Evolutionary conservation across 208 protist genomes (phyloP).

Genomic region (Leishmania amazonensis): DNA sequence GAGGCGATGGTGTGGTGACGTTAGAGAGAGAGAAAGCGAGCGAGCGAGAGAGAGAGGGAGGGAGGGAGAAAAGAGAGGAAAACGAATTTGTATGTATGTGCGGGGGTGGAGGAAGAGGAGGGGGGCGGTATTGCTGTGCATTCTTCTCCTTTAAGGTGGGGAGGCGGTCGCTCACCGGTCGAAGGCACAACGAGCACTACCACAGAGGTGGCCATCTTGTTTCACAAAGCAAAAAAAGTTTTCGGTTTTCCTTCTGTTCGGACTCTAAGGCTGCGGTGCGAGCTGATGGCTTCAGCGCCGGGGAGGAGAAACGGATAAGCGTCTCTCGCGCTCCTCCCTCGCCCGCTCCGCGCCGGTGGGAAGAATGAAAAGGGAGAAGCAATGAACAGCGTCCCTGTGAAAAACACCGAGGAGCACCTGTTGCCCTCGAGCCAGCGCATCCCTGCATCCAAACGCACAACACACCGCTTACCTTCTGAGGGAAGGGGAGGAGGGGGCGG

Average conservation of each 20-base stretch:
- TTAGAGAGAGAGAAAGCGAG: not conserved
- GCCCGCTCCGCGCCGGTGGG: not conserved
- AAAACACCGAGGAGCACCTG: not conserved
- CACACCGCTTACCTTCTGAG: not conserved
- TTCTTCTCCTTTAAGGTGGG: not conserved
- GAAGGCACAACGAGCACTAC: not conserved
- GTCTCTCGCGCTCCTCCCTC: not conserved
- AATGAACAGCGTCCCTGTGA: not conserved
- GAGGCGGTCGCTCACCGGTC: not conserved
- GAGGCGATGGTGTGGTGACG: not conserved
- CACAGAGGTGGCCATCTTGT: not conserved
- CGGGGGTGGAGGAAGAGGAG: not conserved
- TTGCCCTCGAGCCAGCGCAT: not conserved
- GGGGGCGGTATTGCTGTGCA: not conserved
- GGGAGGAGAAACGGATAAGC: not conserved
- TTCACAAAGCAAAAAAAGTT: not conserved
- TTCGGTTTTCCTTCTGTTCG: not conserved
- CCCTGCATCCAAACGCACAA: not conserved
- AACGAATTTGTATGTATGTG: not conserved
- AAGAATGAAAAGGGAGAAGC: not conserved
- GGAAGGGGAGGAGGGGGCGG: not conserved
- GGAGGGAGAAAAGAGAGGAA: not conserved
- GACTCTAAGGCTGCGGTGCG: not conserved
- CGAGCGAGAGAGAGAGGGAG: not conserved
- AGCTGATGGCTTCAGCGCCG: not conserved